phyloP scores from a whole-genome alignment of 345 rosid genomes.

The Citropsis articulata region DNA sequence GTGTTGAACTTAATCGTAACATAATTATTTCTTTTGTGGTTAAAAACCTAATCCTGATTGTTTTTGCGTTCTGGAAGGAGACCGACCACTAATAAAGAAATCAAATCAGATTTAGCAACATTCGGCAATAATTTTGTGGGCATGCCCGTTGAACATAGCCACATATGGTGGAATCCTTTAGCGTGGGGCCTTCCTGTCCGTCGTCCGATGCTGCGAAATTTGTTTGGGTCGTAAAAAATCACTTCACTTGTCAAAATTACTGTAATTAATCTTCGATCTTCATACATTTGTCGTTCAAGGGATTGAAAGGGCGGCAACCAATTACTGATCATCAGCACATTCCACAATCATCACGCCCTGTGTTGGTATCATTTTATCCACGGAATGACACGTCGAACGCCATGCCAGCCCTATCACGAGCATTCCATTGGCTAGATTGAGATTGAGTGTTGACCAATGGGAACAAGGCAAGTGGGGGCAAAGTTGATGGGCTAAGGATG shows the following conservation, averaged over 20 bases:
- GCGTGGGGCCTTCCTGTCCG: constrained; percentile 20
- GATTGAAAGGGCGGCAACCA: constrained; percentile 36
- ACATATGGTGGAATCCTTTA: constrained; percentile 12
- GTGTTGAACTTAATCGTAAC: neutral
- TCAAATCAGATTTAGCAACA: neutral
- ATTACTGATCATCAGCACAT: neutral
- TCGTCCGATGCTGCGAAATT: constrained; percentile 24
- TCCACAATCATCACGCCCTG: neutral
- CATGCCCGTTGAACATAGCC: constrained; percentile 5
- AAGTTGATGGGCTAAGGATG: constrained; percentile 11
- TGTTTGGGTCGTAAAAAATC: constrained; percentile 20
- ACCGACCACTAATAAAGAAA: constrained; percentile 31
- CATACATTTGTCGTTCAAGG: constrained; percentile 38
- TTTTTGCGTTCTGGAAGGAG: constrained; percentile 35
- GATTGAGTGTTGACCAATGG: constrained; percentile 5
- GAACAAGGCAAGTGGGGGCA: constrained; percentile 11
- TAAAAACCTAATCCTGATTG: constrained; percentile 23
- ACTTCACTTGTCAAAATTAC: neutral
- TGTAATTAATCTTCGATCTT: neutral
- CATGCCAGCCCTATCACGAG: constrained; percentile 5
- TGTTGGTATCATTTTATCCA: neutral
- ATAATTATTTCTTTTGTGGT: constrained; percentile 7
- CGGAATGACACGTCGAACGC: neutral
- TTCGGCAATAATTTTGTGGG: constrained; percentile 21
- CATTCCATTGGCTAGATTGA: constrained; percentile 14